Base-by-base conservation (phyloP, 2,329 filamentous ascomycete genomes). In the Aspergillus sp. region DNA sequence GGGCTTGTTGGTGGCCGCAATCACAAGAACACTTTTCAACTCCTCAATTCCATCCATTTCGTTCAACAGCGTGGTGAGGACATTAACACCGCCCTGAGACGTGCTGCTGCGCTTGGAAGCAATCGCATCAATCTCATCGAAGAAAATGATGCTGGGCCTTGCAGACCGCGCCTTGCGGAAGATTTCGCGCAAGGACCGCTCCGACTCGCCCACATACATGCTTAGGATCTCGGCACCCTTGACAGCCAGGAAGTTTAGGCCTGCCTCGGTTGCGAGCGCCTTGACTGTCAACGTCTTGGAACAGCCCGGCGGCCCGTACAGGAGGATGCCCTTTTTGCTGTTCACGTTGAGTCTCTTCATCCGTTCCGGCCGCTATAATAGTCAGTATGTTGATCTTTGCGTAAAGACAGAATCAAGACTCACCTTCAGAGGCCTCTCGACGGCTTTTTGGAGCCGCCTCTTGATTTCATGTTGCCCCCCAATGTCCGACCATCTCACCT, bases 161-260 rank as follows among this genome's bases (percentile, higher is more conserved):
- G 91, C 92, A n/a, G 88, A 86, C 40, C 88, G 82, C 1, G 93
- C 93, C 62, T 92, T 89, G 49, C 87, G 82, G 69, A 97, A 97
- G 1, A 97, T 84, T 50, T 91, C 88, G 34, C 93, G 85, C 40
- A 97, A 82, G 6, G 88, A 87, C 10, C 91, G 85, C 74, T 97
- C 93, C 2, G 91, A 93, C 71, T 97, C 93, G 56, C 93, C 93
- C 16, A 97, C 92, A 71, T 97, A 97, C 89, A 96, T 96, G 74
- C 91, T 95, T 55, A 96, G 85, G 11, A 97, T 82, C 72, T 97
- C 93, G 32, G 91, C 91, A 21, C 91, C 93, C 74, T 97, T 96
- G 59, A 97, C 89, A 7, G 91, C 88, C 67, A 97, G 87, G 78
- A 97, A 97, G 70, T 97, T 97, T 72, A 95, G 87, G 3, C 88